phyloP scores from a whole-genome alignment of 257 asterid genomes.

The Solanum neorickii region DNA sequence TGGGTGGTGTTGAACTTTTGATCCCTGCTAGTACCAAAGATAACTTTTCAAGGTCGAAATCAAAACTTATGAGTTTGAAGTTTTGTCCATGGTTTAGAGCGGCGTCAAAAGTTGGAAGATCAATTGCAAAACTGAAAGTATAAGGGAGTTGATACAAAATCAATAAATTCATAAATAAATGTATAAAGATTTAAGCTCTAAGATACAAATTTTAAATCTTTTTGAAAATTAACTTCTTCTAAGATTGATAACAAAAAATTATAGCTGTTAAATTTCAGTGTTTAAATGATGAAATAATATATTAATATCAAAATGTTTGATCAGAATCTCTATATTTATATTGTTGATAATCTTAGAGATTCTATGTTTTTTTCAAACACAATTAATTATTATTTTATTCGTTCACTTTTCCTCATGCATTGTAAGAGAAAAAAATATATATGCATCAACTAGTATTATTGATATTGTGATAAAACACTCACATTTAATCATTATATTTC shows the following conservation, averaged over 20 bases:
- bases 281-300: background rate
- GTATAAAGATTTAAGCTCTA: background rate
- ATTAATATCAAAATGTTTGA: background rate
- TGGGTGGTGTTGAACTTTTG: background rate
- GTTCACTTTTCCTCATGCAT: background rate
- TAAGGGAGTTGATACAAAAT: background rate
- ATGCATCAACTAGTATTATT: background rate
- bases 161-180: background rate
- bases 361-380: too few species aligned
- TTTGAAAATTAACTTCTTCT: background rate
- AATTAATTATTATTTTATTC: too few species aligned
- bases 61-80: background rate
- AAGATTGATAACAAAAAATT: background rate
- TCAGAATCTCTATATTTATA: background rate
- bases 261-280: background rate
- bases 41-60: background rate
- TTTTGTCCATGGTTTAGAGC: background rate
- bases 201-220: background rate
- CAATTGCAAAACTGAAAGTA: too few species aligned
- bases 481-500: too few species aligned
- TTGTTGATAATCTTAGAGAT: background rate
- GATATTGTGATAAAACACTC: too few species aligned
- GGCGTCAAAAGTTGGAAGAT: background rate
- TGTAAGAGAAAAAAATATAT: too few species aligned
- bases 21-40: background rate